phyloP scores from a whole-genome alignment of 805 yeast genomes.

The Brettanomyces bruxellensis region DNA sequence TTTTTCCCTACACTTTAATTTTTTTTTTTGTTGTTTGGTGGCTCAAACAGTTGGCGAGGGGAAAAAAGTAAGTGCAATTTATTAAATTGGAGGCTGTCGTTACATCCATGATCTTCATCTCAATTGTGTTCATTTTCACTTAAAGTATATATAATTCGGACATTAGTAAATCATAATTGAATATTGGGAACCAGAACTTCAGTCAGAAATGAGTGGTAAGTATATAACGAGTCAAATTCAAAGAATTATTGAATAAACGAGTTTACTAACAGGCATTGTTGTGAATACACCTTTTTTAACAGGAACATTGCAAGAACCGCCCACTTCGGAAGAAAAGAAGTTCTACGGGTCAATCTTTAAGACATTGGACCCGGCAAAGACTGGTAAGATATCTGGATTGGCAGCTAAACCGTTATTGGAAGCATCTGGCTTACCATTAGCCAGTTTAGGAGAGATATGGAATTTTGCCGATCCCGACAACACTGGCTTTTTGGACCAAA shows the following conservation, averaged over 20 bases:
- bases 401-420: conserved; percentile 77
- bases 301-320: conserved; percentile 22
- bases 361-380: conserved; percentile 65
- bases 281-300: background rate
- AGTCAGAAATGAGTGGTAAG: too few relatives aligned
- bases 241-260: background rate
- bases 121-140: too few relatives aligned
- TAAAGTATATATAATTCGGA: too few relatives aligned
- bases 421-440: conserved; percentile 73
- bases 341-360: conserved; percentile 69
- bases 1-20: too few relatives aligned
- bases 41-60: too few relatives aligned
- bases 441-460: conserved; percentile 85
- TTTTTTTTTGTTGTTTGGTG: too few relatives aligned
- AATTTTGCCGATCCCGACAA: conserved; percentile 85
- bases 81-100: too few relatives aligned
- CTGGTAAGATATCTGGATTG: conserved; percentile 84
- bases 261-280: background rate
- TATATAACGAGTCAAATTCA: too few relatives aligned
- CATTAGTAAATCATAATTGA: too few relatives aligned
- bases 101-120: too few relatives aligned
- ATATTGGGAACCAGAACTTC: too few relatives aligned
- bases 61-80: too few relatives aligned
- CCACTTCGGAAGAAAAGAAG: conserved; percentile 69
- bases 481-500: conserved; percentile 72